Evolutionary conservation across 495 filamentous ascomycete genomes (phyloP).

Genomic region (Penicillium arizonense): DNA sequence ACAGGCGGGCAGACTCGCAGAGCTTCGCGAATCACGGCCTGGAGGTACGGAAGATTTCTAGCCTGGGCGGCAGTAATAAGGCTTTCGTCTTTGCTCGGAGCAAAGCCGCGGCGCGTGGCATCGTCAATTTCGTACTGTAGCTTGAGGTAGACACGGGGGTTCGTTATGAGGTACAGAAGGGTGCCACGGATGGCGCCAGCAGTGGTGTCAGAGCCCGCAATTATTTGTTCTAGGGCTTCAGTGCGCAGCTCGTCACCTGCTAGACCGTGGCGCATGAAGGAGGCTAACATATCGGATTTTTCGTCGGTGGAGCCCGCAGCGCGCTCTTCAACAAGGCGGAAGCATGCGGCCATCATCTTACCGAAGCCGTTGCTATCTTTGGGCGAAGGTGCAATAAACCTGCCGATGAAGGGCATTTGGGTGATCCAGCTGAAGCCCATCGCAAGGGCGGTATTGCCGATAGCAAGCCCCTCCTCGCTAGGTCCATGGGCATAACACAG

Average conservation of each 20-base stretch:
- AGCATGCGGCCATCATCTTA: conserved; percentile 25
- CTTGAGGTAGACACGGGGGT: conserved; percentile 36
- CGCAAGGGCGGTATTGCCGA: too few relatives aligned
- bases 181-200: conserved; percentile 57
- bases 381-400: conserved; percentile 22
- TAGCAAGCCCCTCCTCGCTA: too few relatives aligned
- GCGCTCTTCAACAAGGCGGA: conserved; percentile 17
- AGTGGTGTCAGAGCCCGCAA: conserved; percentile 64
- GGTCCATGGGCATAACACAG: too few relatives aligned
- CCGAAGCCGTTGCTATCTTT: conserved; percentile 34
- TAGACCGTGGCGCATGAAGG: conserved; percentile 38
- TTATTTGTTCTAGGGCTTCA: conserved; percentile 34
- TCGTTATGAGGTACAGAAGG: conserved; percentile 52
- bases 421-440: conserved; percentile 22
- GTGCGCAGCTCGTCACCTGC: conserved; percentile 30
- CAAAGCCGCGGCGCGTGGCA: conserved; percentile 4
- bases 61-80: conserved; percentile 43
- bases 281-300: conserved; percentile 33
- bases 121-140: conserved; percentile 28
- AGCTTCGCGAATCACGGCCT: conserved; percentile 55
- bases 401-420: conserved; percentile 21
- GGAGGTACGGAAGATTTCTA: conserved; percentile 49
- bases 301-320: conserved; percentile 17
- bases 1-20: conserved; percentile 56
- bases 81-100: conserved; percentile 31